Evolutionary conservation across 768 basidiomycete genomes (phyloP).

Genomic region (Podaxis sp.): DNA sequence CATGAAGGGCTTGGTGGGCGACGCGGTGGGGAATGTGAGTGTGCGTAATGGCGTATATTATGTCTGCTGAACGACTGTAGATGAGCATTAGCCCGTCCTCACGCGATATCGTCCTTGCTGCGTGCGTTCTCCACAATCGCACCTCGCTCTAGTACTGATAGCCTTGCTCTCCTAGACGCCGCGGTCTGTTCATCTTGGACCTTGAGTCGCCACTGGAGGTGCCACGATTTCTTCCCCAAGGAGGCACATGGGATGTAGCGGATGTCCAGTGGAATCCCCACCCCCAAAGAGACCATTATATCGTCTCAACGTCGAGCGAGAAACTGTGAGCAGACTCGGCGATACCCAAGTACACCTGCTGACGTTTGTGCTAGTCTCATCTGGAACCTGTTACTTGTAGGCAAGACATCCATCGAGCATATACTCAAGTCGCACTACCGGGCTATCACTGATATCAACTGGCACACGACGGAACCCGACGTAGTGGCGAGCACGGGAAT

Average conservation of each 20-base stretch:
- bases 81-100: conserved; percentile 91
- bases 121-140: conserved; percentile 45
- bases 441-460: conserved; percentile 97
- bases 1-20: conserved; percentile 77
- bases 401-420: conserved; percentile 80
- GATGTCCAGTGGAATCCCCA: conserved; percentile 95
- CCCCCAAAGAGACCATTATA: conserved; percentile 69
- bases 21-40: conserved; percentile 82
- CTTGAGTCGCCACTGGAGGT: conserved; percentile 82
- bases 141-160: background rate
- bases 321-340: conserved; percentile 59
- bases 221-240: conserved; percentile 93
- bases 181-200: conserved; percentile 95
- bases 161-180: conserved; percentile 45
- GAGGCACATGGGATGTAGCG: conserved; percentile 94
- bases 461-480: conserved; percentile 86
- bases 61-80: conserved; percentile 35
- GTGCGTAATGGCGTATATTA: background rate
- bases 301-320: conserved; percentile 86
- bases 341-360: background rate
- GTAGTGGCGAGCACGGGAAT: conserved; percentile 88
- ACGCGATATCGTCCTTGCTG: conserved; percentile 87
- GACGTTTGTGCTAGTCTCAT: conserved; percentile 56
- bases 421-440: conserved; percentile 89
- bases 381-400: conserved; percentile 83